phyloP scores from a whole-genome alignment of 2,329 filamentous ascomycete genomes.

The Claviceps arundinis region DNA sequence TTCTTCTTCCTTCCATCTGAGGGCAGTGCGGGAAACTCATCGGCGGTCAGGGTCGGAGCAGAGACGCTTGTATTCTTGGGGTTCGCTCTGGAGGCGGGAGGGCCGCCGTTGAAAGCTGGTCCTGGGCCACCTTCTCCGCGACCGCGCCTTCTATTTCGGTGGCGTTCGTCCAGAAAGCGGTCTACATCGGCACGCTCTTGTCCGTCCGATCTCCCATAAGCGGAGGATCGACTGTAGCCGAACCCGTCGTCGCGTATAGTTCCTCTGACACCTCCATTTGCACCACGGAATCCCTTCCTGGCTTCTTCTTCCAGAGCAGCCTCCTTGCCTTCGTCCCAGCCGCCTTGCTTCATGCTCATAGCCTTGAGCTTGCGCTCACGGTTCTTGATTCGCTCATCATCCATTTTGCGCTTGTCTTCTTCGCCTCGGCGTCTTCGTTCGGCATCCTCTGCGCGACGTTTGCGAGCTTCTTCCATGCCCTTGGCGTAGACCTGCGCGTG shows the following conservation, averaged over 20 bases:
- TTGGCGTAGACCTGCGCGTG: slow-evolving; percentile 41
- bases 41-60: slow-evolving; percentile 13
- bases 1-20: slow-evolving; percentile 14
- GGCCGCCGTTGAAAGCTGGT: slow-evolving; percentile 6
- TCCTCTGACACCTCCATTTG: slow-evolving; percentile 27
- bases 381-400: slow-evolving; percentile 48
- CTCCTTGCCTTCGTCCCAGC: slow-evolving; percentile 48
- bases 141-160: slow-evolving; percentile 19
- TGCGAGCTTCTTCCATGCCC: slow-evolving; percentile 41
- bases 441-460: slow-evolving; percentile 37
- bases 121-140: slow-evolving; percentile 16
- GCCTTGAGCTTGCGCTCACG: slow-evolving; percentile 48
- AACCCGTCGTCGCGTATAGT: slow-evolving; percentile 22
- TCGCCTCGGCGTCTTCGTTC: slow-evolving; percentile 38
- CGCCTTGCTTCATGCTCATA: slow-evolving; percentile 37
- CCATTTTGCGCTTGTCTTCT: slow-evolving; percentile 36
- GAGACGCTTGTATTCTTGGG: neutral
- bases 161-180: slow-evolving; percentile 22
- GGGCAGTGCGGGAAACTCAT: slow-evolving; percentile 25
- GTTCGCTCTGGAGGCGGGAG: slow-evolving; percentile 9
- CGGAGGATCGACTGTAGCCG: slow-evolving; percentile 29
- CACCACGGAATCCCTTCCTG: slow-evolving; percentile 27
- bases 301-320: slow-evolving; percentile 27
- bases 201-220: slow-evolving; percentile 15
- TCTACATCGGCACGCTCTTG: slow-evolving; percentile 20